Conservation (phyloP, 192 early-diverging fungal species). For the Funneliformis mosseae region DNA sequence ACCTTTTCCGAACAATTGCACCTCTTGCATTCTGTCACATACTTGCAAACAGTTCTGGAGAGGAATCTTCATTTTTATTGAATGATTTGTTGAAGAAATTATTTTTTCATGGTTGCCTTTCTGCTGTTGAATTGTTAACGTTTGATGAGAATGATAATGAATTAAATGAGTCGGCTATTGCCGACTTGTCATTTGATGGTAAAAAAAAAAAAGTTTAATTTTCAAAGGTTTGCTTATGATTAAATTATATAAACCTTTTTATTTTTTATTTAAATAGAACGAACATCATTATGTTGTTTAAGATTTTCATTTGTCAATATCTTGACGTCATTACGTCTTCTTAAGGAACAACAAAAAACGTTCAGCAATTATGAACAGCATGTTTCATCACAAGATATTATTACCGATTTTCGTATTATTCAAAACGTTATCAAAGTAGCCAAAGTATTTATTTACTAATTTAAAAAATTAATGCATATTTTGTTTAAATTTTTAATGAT, state of each 20-base stretch:
- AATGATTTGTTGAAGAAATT: neutral
- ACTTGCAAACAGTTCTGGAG: constrained; percentile 6
- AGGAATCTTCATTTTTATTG: constrained; percentile 1
- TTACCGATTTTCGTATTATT: neutral
- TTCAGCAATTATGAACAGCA: neutral
- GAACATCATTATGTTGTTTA: constrained; percentile 7
- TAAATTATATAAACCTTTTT: neutral
- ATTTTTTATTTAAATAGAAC: neutral
- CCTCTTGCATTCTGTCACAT: constrained; percentile 1
- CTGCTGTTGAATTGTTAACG: neutral
- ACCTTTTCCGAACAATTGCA: neutral
- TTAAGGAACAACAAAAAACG: neutral
- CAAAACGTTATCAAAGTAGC: constrained; percentile 4
- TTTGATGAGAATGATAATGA: constrained; percentile 4
- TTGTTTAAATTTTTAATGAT: too few relatives aligned
- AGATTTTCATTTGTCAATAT: constrained; percentile 23
- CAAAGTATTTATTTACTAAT: neutral
- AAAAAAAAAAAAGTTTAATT: too few relatives aligned
- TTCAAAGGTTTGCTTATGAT: neutral
- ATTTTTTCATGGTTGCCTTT: neutral
- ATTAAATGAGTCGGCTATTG: neutral
- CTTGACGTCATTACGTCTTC: neutral
- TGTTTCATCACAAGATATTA: too few relatives aligned
- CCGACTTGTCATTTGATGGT: constrained; percentile 4
- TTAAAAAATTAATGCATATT: neutral